Base-by-base conservation (phyloP, 495 filamentous ascomycete genomes). In the Aspergillus carlsbadensis region DNA sequence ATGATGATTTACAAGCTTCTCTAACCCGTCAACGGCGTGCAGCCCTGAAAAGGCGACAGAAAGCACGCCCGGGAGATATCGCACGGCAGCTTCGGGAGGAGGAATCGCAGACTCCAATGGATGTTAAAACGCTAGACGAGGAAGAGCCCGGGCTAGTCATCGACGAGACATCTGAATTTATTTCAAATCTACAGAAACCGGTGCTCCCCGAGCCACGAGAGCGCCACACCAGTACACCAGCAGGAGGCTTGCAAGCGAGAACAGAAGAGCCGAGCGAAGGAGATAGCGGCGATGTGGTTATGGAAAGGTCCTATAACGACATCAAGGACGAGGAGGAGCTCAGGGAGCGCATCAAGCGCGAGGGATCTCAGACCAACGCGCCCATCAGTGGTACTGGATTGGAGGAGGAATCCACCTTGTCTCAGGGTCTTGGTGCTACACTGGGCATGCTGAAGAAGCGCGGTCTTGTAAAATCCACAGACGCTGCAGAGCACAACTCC, bases 121-220 rank as follows among this genome's bases (percentile, higher is more conserved):
- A 85, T 35, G 65, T 75, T 45, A 65, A 77, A 69, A 69, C 46
- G 36, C 63, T 70, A 0, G 74, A 77, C 21, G 78, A 78, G 15
- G 83, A 86, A 57, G 85, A 84, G 22, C 82, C 81, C 14, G 92
- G 92, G 26, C 77, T 97, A 10, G 80, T 98, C 13, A 91, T 98
- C 53, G 92, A 97, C 60, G 93, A 98, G 66, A 96, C 93, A 13
- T 88, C 91, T 3, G 92, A 96, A 58, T 98, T 98, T 66, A 90
- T 98, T 22, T 86, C 91, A 17, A 90, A 91, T 60, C 70, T 98
- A 50, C 84, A 87, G 61, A 86, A 84, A 59, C 82, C 80, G 10
- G 75, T 74, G n/a, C 73, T 81, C n/a, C 84, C 84, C n/a, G 87
- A 89, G 59, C 81, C 78, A 29, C 65, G 68, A 55, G 65, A 77